Evolutionary conservation across 2,329 filamentous ascomycete genomes (phyloP), one percentile per base, ranked within the genome.

Genomic region (Cladosporium halotolerans): DNA sequence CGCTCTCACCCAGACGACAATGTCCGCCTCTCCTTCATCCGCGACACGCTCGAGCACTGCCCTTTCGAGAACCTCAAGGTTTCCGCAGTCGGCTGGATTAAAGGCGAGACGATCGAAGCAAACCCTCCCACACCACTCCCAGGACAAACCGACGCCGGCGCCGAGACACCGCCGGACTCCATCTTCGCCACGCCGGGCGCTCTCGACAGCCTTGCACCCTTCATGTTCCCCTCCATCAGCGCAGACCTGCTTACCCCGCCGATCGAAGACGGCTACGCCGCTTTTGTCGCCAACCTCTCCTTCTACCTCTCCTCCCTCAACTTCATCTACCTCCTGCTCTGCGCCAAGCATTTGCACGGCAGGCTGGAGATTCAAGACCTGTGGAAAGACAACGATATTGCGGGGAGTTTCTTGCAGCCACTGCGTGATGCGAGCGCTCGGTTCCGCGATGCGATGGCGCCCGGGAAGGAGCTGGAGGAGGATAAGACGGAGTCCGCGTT

Each of bases 11-110:
- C 79, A 3, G 76, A 77, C 9, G 72, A 77, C 28, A 62, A 72
- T 6, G 73, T 74, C 1, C 74, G 79, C 3, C 71, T 80, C 32
- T 76, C 76, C 3, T 74, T 82, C 58, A 79, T 82, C 50, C 72
- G 74, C 4, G 76, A 77, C 42, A 78, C 79, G 2, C 68, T 83
- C 3, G 76, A 80, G 57, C 72, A 81, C 46, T 77, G 77, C 14
- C 72, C 73, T 0, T 76, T 79, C 54, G 73, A 76, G 43, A 78
- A 79, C 13, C 73, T 80, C 36, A 80, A 79, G 60, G 78, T 79
- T 34, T 76, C 75, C 40, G 80, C 80, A 2, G 75, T 84, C 4
- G 75, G 76, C 33, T 84, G 81, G 81, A 68, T 83, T 33, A 83
- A 82, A 61, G 73, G 79, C 39, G 81, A 83, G 61, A 77, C 80